Base-by-base conservation (phyloP, 176 grass and related monocot species). In the Carex parvula region DNA sequence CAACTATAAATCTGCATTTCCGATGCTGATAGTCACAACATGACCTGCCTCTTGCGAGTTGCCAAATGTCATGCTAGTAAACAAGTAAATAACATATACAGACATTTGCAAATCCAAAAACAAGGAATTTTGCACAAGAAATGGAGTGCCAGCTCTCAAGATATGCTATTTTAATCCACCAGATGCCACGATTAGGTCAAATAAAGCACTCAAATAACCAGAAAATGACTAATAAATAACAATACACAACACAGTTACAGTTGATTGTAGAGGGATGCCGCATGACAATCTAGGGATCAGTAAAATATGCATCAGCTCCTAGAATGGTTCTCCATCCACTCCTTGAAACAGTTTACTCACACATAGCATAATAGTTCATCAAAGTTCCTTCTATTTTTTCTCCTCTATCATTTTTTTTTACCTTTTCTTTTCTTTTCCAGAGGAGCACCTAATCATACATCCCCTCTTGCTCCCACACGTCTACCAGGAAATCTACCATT, bases 401-500 rank as follows among this genome's bases (percentile, higher is more conserved):
- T 74, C 54, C 37, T 44, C 21, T 46, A n/a, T n/a, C 41, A 53
- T 39, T 56, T 3, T 56, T 37, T 63, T 6, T 24, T 24, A 39
- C 37, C 6, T 4, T 85, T n/a, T 61, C 3, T 59, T 72, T 64
- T 74, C 41, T 13, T 56, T 73, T 62, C n/a, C 20, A 2, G 8
- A 55, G 55, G 33, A 48, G 64, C 3, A 53, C 52, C 82, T 93
- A 98, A 86, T 91, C 85, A 75, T 94, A 98, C 66, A 98, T 87
- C 5, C 95, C 95, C 90, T 98, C 95, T 70, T 94, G 92, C 72
- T 93, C 92, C 95, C 95, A 98, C 65, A 91, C 64, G 22, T 93
- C 95, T 65, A 94, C 92, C 80, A 98, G 95, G 80, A 98, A 98
- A 79, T 98, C 92, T 78, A 94, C 69, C 95, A 98, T 94, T 89